Conservation (phyloP, 257 asterid genomes). For the Nicotiana knightiana region DNA sequence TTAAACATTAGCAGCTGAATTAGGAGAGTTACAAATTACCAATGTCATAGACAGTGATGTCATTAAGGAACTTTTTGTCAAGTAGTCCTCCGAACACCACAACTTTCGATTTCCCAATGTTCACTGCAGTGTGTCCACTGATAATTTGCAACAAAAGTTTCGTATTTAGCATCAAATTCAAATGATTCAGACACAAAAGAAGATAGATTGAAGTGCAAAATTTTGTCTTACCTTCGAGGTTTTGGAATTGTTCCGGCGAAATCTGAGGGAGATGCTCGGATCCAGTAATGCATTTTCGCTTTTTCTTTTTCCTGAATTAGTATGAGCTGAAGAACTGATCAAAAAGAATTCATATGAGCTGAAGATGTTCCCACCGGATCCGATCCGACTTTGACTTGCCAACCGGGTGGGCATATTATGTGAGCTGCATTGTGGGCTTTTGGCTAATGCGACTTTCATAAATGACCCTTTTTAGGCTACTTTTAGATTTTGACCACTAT, state of each 20-base stretch:
- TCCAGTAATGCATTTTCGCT: constrained; percentile 80
- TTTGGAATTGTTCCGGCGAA: constrained; percentile 67
- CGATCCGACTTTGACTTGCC: too few species aligned
- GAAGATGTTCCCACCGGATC: too few species aligned
- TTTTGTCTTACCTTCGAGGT: constrained; percentile 55
- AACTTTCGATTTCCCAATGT: constrained; percentile 83
- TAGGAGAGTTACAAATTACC: constrained; percentile 34
- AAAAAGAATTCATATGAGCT: too few species aligned
- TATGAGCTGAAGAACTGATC: too few species aligned
- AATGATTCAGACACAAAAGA: not conserved
- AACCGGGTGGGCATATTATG: too few species aligned
- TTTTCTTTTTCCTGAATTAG: too few species aligned
- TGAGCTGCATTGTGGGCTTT: too few species aligned
- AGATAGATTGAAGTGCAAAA: not conserved
- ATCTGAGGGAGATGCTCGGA: constrained; percentile 78
- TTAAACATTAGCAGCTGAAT: not conserved
- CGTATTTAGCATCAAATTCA: not conserved
- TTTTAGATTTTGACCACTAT: too few species aligned
- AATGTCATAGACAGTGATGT: constrained; percentile 65
- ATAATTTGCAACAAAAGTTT: constrained; percentile 9
- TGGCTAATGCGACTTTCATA: too few species aligned
- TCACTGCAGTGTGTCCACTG: constrained; percentile 94
- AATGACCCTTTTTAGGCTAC: too few species aligned
- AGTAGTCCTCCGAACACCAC: constrained; percentile 82
- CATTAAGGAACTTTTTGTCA: constrained; percentile 78